Base-by-base conservation (phyloP, 306 rosid species). In the Sesbania bispinosa region DNA sequence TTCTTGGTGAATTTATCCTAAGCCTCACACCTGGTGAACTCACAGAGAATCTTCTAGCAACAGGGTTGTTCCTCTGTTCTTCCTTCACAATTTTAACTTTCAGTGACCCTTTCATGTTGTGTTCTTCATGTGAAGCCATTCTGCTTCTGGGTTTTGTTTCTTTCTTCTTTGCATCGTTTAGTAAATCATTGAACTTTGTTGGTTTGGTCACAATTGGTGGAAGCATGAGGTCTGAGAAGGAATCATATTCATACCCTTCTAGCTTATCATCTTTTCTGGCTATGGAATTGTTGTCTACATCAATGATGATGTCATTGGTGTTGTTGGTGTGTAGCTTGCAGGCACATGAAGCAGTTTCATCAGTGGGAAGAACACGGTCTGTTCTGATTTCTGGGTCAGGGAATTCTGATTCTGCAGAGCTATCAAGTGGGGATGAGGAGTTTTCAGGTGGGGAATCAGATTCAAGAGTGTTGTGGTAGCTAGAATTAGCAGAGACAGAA, bases 201-300 rank as follows among this genome's bases (percentile, higher is more conserved):
- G 88, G 88, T 64, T 88, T 93, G 24, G 97, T 85, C 19, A 84
- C 71, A 62, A 94, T 94, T 41, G 90, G 96, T 68, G 96, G 86
- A 8, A 88, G 95, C 24, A 83, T 81, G 7, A 84, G 80, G 38
- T 78, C 78, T 3, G 90, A 43, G 15, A 87, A 58, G 3, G 90
- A 79, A 29, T 85, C 85, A 9, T 47, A 69, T 21, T 80, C 83
- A 3, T 58, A 79, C 45, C 51, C 80, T 29, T 82, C 65, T 19
- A 68, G 71, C 71, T 61, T 69, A 26, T 74, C 84, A 14, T 72
- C 62, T 26, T 78, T 77, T 51, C 68, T 73, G n/a, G 80, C 58
- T 18, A 83, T 36, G 13, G 87, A 75, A 41, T 82, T 58, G 70
- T 82, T 74, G 41, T 84, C 87, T 9, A 85, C 80, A 66, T 90